Evolutionary conservation across 1,284 basidiomycete genomes (phyloP).

Genomic region (Peniophora sp.): DNA sequence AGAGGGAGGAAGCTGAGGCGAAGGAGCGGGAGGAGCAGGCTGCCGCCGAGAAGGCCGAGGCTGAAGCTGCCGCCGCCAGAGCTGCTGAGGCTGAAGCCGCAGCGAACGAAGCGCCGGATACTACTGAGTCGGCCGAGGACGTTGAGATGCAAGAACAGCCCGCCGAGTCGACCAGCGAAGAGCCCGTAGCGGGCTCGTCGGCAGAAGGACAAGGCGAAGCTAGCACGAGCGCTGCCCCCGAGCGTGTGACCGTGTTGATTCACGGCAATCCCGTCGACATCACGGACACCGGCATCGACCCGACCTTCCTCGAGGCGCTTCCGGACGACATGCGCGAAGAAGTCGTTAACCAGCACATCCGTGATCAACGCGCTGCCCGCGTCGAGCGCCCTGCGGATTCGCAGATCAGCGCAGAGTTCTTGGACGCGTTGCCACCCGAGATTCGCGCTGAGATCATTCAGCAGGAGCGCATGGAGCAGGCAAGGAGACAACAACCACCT

Average conservation of each 20-base stretch:
- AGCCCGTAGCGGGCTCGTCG: conserved; percentile 9
- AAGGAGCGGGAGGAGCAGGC: conserved; percentile 21
- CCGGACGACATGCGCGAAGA: conserved; percentile 99
- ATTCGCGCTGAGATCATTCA: conserved; percentile 95
- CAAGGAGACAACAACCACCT: conserved; percentile 36
- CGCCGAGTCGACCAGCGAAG: conserved; percentile 24
- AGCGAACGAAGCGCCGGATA: neutral
- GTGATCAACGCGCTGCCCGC: conserved; percentile 77
- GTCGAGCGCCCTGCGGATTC: conserved; percentile 72
- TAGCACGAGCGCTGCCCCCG: conserved; percentile 28
- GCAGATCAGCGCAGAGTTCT: conserved; percentile 90
- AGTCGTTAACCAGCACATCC: conserved; percentile 94
- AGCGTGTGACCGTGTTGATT: conserved; percentile 79
- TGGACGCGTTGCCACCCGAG: conserved; percentile 93
- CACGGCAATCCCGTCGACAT: conserved; percentile 96
- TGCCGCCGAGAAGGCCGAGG: conserved; percentile 16
- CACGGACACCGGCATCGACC: conserved; percentile 97
- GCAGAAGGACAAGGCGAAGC: conserved; percentile 14
- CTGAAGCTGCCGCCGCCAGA: conserved; percentile 11
- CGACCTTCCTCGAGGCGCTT: conserved; percentile 94
- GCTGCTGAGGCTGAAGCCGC: conserved; percentile 16
- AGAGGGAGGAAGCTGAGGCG: conserved; percentile 23
- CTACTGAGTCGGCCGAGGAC: conserved; percentile 2
- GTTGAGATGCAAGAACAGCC: conserved; percentile 33
- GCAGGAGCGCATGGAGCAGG: conserved; percentile 82